Evolutionary conservation across 345 rosid genomes (phyloP), one percentile per base, ranked within the genome.

Genomic region (Populus alba): DNA sequence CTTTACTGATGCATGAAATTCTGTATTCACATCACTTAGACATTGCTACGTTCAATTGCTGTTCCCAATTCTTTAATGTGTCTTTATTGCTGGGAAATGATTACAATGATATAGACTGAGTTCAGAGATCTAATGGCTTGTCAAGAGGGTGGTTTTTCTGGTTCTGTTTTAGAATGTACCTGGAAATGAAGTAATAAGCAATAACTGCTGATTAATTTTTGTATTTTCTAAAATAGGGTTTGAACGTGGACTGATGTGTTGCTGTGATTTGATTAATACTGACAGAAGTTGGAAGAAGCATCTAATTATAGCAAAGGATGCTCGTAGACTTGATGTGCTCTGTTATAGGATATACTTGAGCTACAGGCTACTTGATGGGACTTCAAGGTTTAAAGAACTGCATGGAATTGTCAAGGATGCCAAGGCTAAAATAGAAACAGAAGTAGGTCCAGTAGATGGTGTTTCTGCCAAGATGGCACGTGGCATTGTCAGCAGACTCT

Each of bases 271-370:
- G 33, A 78, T 80, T 80, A 47, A 70, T 75, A n/a, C 70, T 82
- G 74, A 79, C 91, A 92, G 99, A 68, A 91, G 85, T 82, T 94
- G 97, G 98, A 94, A 90, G 88, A 94, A 92, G 88, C 99, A 96
- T 84, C 87, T 96, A 17, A 77, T 78, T 70, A 84, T 87, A 65
- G 97, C 98, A 18, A 94, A 91, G 83, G 98, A 92, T 85, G 99
- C 99, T 43, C 89, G 99, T 20, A 83, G 98, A 49, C 75, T 94
- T 59, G 99, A 97, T 77, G 91, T 90, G 55, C 85, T 97, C 3
- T 94, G 98, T 79, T 86, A 89, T 82, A 90, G 99, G 85, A 92
- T 97, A 78, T 90, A 81, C 83, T 82, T 97, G 84, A 86, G 98
- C 86, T 91, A 80, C 81, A 88, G 94, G 81, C 90, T 97, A 77